Percentiles rank a stretch among this genome's conserved stretches.
These are phyloP conservation scores for Sporothrix brasiliensis DNA, from an alignment of 2,329 filamentous ascomycete species.

Conservation along the genomic window DNA sequence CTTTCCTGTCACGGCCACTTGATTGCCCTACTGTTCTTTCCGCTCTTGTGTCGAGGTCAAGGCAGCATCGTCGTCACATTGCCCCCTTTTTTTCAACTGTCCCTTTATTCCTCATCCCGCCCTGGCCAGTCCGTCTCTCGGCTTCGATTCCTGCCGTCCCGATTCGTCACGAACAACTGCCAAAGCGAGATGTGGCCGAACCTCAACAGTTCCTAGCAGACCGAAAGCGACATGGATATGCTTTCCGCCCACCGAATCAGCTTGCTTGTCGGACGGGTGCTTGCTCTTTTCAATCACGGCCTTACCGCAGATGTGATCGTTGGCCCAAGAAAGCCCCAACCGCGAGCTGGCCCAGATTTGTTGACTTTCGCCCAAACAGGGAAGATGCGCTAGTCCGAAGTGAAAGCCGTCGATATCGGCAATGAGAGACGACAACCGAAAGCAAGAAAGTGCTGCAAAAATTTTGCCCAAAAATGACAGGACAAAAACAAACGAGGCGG, in stretches of 20 bases:
- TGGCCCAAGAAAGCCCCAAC: background rate
- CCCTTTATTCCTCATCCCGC: background rate
- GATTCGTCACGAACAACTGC: constrained; percentile 10
- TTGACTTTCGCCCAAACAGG: constrained; percentile 28
- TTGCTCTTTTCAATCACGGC: constrained; percentile 5
- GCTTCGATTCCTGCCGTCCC: constrained; percentile 10
- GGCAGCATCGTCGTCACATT: background rate
- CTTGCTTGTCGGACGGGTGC: background rate
- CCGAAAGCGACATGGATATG: background rate
- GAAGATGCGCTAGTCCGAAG: constrained; percentile 8
- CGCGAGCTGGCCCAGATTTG: background rate
- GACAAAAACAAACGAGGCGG: constrained; percentile 3
- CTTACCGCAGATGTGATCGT: constrained; percentile 12
- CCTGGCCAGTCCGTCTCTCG: background rate
- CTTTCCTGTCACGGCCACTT: background rate
- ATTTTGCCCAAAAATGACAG: background rate
- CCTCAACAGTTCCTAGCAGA: background rate
- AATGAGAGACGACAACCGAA: background rate
- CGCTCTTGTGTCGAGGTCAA: background rate
- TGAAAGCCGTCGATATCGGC: background rate
- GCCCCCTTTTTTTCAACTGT: background rate
- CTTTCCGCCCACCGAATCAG: background rate
- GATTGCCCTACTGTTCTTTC: background rate
- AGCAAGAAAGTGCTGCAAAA: background rate
- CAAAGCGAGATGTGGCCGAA: background rate